Base-by-base conservation (phyloP, 129 eudicot species). In the Logfia minima region DNA sequence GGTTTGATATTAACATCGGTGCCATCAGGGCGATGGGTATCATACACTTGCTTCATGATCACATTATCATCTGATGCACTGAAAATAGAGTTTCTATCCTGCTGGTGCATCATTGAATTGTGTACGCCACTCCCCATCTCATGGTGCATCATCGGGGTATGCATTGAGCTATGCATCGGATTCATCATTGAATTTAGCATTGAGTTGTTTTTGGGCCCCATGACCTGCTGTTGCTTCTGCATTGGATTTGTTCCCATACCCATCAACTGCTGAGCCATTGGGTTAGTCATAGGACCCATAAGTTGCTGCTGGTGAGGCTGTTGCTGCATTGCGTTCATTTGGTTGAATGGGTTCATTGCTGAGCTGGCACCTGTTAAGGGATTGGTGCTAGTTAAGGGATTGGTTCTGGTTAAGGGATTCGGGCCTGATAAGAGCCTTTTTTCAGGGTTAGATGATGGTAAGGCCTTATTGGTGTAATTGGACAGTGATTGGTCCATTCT, bases 11-110 rank as follows among this genome's bases (percentile, higher is more conserved):
- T 79, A 64, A 87, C 53, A 31, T 75, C 67, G n/a, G 87, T 79
- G 74, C 89, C 86, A 82, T 84, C 96, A 45, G 96, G 92, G 35
- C 70, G 35, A 84, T 90, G 96, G 13, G 85, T 76, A 14, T 79
- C 84, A 31, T 74, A 23, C 58, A 90, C 78, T 68, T 90, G 96
- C 80, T 62, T 90, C 83, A 81, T 82, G 80, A 88, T 87, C 71
- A 84, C 85, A 67, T 77, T 86, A 29, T 90, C 96, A 24, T 90
- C 92, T 3, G 96, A 82, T 16, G 87, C 85, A 51, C 81, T 71
- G 52, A 87, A 83, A 73, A 87, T 76, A n/a, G 86, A 79, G 79
- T 78, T 82, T 64, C 88, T 74, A 24, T 84, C 66, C 63, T 74
- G 71, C 8, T 70, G 83, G 60, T 75, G 87, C 79, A 66, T 75